Evolutionary conservation across 2,329 filamentous ascomycete species (phyloP).

Genomic region (Microdochium paspali): DNA sequence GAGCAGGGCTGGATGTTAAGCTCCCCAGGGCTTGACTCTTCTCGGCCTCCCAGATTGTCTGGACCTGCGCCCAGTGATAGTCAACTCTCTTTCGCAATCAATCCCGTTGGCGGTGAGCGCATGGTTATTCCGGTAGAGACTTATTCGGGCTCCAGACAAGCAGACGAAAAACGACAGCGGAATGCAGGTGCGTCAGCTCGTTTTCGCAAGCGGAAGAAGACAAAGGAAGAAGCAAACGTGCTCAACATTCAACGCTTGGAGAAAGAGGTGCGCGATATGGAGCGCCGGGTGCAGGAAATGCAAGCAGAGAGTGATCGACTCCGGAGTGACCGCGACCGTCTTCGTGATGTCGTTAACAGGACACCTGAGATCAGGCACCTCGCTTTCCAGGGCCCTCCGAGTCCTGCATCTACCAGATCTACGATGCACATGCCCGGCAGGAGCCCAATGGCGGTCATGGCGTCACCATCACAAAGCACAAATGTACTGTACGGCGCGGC

Average conservation of each 20-base stretch:
- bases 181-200: conserved; percentile 81
- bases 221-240: conserved; percentile 66
- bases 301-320: conserved; percentile 65
- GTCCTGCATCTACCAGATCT: conserved; percentile 30
- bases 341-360: conserved; percentile 55
- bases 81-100: conserved; percentile 8
- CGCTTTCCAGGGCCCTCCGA: conserved; percentile 41
- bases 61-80: neutral
- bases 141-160: conserved; percentile 71
- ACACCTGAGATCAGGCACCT: conserved; percentile 46
- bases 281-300: conserved; percentile 39
- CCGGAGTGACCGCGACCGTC: conserved; percentile 60
- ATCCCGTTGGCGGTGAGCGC: conserved; percentile 26
- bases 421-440: conserved; percentile 25
- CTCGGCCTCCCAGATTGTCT: neutral
- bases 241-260: conserved; percentile 61
- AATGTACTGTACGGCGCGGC: conserved; percentile 20
- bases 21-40: neutral
- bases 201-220: conserved; percentile 74
- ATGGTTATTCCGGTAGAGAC: conserved; percentile 65
- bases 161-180: conserved; percentile 75
- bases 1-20: neutral
- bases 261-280: conserved; percentile 56
- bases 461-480: neutral
- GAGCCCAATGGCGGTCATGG: conserved; percentile 21